These are phyloP conservation scores for Phaffia tasmanica DNA, from an alignment of 768 basidiomycete species.

Conservation along the genomic window DNA sequence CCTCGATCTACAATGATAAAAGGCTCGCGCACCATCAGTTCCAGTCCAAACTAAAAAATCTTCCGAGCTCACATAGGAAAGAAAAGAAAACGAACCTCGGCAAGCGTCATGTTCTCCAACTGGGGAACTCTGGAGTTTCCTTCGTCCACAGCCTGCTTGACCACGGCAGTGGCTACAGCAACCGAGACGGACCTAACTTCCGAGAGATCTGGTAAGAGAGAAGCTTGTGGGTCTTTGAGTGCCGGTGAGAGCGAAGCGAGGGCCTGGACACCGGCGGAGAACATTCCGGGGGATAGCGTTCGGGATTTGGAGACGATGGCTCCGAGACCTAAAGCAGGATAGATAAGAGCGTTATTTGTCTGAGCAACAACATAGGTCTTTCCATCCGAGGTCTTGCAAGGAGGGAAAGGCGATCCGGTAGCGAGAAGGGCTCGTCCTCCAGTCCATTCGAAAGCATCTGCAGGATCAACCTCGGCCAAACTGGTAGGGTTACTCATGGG, in stretches of 20 bases:
- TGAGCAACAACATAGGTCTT: slow-evolving; percentile 45
- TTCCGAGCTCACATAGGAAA: too few species aligned
- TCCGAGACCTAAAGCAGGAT: slow-evolving; percentile 75
- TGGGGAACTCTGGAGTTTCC: slow-evolving; percentile 38
- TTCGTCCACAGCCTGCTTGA: slow-evolving; percentile 64
- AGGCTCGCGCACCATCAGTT: too few species aligned
- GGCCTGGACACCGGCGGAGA: slow-evolving; percentile 63
- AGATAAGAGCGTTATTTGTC: slow-evolving; percentile 42
- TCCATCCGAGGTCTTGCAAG: slow-evolving; percentile 53
- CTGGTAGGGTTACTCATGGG: slow-evolving; percentile 72
- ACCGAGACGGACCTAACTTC: slow-evolving; percentile 64
- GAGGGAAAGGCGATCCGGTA: slow-evolving; percentile 73
- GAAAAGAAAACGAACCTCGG: background rate
- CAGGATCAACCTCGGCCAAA: slow-evolving; percentile 63
- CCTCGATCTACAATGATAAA: slow-evolving; percentile 12
- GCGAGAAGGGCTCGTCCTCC: slow-evolving; percentile 66
- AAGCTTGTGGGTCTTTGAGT: slow-evolving; percentile 53
- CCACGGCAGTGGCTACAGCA: slow-evolving; percentile 70
- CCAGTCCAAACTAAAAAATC: too few species aligned
- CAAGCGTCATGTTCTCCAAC: slow-evolving; percentile 23
- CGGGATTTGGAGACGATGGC: slow-evolving; percentile 57
- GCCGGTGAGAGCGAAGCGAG: slow-evolving; percentile 70
- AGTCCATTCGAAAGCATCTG: slow-evolving; percentile 66
- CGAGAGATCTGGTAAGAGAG: slow-evolving; percentile 63
- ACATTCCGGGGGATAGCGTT: slow-evolving; percentile 51